Base-by-base conservation (phyloP, 768 basidiomycete genomes). In the Aureoboletus auriporus region DNA sequence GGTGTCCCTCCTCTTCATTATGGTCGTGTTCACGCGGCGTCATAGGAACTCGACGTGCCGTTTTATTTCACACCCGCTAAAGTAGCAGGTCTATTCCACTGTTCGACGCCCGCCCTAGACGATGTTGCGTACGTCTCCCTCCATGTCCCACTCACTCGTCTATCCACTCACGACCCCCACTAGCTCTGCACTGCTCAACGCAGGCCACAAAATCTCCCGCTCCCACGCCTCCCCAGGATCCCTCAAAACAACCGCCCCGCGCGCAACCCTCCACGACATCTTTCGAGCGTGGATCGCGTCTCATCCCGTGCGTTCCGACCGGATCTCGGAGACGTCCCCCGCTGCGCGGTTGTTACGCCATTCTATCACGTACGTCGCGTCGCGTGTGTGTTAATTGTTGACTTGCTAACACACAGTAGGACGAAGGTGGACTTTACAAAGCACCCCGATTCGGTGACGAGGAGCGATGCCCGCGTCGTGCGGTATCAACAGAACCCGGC, bases 171-270 rank as follows among this genome's bases (percentile, higher is more conserved):
- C 33, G 1, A 4, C 4, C 20, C 33, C 5, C 12, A 33, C 11
- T 14, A 33, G 93, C 3, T 94, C 92, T 39, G 96, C 93, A 2
- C 74, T 98, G 28, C 77, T 98, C 13, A 83, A 98, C 59, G 90
- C 80, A 8, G 90, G 91, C 8, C 80, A 92, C 33, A 68, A 76
- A 42, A 76, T 96, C 34, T 95, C 95, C 8, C 84, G 95, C 11
- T 95, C 95, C 0, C 96, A 98, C 68, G 92, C 94, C 1, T 76
- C 75, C 16, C 68, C 91, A 5, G 96, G 96, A 0, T 94, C 93
- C 8, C 66, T 99, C 48, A 98, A 98, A 73, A 96, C 96, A 14
- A 77, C 82, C 16, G 95, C 92, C 3, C 73, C 84, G 3, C 75
- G 81, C 30, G 60, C 69, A 26, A 83, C 84, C 51, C 66, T 98